Evolutionary conservation across 345 rosid species (phyloP), one percentile per base, ranked within the genome.

Genomic region (Odontarrhena argentea): DNA sequence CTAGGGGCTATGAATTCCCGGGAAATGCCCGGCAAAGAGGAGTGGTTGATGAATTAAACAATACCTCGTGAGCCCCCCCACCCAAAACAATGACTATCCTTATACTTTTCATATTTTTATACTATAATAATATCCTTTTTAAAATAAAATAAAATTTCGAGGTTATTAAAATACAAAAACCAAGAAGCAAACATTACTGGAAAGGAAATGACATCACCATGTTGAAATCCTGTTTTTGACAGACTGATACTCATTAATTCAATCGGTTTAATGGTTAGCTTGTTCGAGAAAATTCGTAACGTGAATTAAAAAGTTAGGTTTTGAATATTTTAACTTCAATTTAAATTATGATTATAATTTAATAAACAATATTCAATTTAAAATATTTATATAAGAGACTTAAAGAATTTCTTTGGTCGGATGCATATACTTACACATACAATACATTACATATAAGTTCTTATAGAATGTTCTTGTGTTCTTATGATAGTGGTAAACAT

Each of bases 31-130:
- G 69, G 50, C 75, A 55, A 55, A 63, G 70, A 71, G 65, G 59
- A 71, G 70, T 71, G 46, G 75, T 71, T 63, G 64, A 55, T 30
- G 1, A 55, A 37, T 37, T 63, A 62, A 38, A 70, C 63, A 71
- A 71, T 63, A 47, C 51, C 55, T 70, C 62, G 40, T 61, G 36
- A 32, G 6, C 7, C 32, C 5, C 5, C 22, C 22, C 22, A 18
- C 22, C 22, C 22, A 18, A 18, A 18, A 35, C 2, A 43, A 34
- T 12, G 1, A 26, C 15, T 26, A 9, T 35, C 63, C 47, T 62
- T 62, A 42, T 65, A 28, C 2, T 4, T 43, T 4, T 43, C 2
- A 43, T 10, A 11, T 9, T 9, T 4, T 43, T 10, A 3, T 43
- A 43, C 3, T 43, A 15, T 8, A 18, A 8, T 34, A 25, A 5